Conservation (phyloP, 257 asterid species). For the Scutellaria minor region DNA sequence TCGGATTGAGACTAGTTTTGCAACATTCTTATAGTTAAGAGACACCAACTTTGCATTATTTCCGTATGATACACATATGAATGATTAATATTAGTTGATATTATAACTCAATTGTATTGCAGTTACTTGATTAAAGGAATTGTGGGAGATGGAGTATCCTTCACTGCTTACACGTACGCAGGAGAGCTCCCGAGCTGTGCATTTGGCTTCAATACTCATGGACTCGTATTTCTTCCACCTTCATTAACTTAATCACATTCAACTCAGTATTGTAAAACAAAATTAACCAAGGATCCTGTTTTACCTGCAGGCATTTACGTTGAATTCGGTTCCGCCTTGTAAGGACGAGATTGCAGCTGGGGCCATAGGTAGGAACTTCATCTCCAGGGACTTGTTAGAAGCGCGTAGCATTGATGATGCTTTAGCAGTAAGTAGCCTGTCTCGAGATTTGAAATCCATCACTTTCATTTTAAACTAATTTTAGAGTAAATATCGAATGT, state of each 20-base stretch:
- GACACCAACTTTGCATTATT: no score
- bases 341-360: slow-evolving; percentile 72
- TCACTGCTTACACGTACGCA: slow-evolving; percentile 91
- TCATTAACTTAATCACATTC: not conserved
- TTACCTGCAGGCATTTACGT: slow-evolving; percentile 66
- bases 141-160: slow-evolving; percentile 53
- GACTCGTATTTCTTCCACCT: slow-evolving; percentile 57
- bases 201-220: slow-evolving; percentile 78
- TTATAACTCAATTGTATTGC: slow-evolving; percentile 23
- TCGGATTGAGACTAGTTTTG: no score
- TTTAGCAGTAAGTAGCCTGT: slow-evolving; percentile 50
- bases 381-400: slow-evolving; percentile 82
- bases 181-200: slow-evolving; percentile 99
- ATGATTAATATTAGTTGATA: not conserved
- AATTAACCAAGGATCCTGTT: no score
- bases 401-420: slow-evolving; percentile 78
- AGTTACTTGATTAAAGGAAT: slow-evolving; percentile 69
- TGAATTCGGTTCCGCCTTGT: slow-evolving; percentile 86
- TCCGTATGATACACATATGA: not conserved
- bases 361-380: slow-evolving; percentile 78
- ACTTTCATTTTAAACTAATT: no score
- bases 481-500: not conserved
- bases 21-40: no score
- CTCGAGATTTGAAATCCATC: no score
- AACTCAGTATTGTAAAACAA: no score